phyloP scores from a whole-genome alignment of 768 basidiomycete species.

The Lenzites betulinus region DNA sequence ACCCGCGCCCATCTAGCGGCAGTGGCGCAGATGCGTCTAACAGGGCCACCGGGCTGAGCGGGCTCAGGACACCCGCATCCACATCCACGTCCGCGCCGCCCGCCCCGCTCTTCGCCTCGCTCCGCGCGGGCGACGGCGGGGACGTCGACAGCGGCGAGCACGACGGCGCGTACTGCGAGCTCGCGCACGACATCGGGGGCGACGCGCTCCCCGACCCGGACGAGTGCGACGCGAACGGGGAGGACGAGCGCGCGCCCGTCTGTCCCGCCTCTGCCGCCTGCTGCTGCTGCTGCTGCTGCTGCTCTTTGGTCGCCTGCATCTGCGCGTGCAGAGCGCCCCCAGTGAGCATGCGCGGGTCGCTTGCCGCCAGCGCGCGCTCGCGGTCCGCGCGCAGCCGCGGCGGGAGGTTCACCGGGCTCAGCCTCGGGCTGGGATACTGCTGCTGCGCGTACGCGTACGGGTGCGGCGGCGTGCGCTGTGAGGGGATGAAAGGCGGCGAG shows the following conservation, averaged over 20 bases:
- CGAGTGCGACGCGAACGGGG: slow-evolving; percentile 36
- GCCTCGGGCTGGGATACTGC: slow-evolving; percentile 13
- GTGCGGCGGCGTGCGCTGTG: slow-evolving; percentile 13
- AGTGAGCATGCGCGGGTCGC: slow-evolving; percentile 1
- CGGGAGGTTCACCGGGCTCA: slow-evolving; percentile 12
- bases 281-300: no score
- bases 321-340: neutral
- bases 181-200: slow-evolving; percentile 59
- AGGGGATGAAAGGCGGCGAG: slow-evolving; percentile 20
- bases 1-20: neutral
- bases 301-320: slow-evolving; percentile 2
- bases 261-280: neutral
- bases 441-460: slow-evolving; percentile 6
- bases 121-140: slow-evolving; percentile 31
- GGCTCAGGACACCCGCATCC: slow-evolving; percentile 9
- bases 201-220: slow-evolving; percentile 51
- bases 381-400: slow-evolving; percentile 19
- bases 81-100: neutral
- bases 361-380: slow-evolving; percentile 8
- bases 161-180: slow-evolving; percentile 41
- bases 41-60: slow-evolving; percentile 12
- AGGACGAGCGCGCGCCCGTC: slow-evolving; percentile 21
- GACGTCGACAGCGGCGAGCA: slow-evolving; percentile 34
- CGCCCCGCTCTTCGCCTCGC: slow-evolving; percentile 14
- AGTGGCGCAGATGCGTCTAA: neutral